A percentile compares a stretch with the other conserved stretches of the same genome.
phyloP scores from a whole-genome alignment of 1,284 basidiomycete species.

The Trametes hirsuta region DNA sequence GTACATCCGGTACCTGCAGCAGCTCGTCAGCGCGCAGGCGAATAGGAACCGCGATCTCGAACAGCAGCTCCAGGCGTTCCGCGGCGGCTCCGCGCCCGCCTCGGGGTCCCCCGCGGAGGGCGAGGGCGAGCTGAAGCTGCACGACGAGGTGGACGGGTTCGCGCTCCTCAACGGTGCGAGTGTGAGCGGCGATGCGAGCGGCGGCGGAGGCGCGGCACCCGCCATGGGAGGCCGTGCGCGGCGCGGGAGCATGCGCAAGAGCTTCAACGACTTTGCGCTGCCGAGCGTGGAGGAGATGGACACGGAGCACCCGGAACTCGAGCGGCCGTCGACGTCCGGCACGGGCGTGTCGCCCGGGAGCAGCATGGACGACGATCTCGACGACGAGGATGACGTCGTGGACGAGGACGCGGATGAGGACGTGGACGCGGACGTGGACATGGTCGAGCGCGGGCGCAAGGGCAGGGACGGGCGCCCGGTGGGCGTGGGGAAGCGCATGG shows the following conservation, averaged over 20 bases:
- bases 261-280: constrained; percentile 31
- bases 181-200: constrained; percentile 3
- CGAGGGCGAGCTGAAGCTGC: constrained; percentile 36
- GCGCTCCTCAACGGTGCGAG: constrained; percentile 19
- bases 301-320: constrained; percentile 31
- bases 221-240: constrained; percentile 13
- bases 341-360: constrained; percentile 25
- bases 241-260: constrained; percentile 28
- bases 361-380: constrained; percentile 29
- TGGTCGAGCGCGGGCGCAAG: constrained; percentile 33
- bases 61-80: constrained; percentile 54
- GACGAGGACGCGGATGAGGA: constrained; percentile 24
- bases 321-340: constrained; percentile 30
- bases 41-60: constrained; percentile 79
- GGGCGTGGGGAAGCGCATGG: constrained; percentile 26
- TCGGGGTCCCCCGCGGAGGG: constrained; percentile 14
- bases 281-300: constrained; percentile 39
- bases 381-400: constrained; percentile 25
- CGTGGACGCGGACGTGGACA: constrained; percentile 26
- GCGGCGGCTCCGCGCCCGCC: constrained; percentile 30
- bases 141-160: constrained; percentile 35
- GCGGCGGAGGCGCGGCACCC: not conserved
- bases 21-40: constrained; percentile 78
- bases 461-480: constrained; percentile 35
- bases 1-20: constrained; percentile 86